Percentiles rank a stretch among this genome's conserved stretches.
Evolutionary conservation across 345 rosid genomes (phyloP).

Genomic region (Sonneratia alba): DNA sequence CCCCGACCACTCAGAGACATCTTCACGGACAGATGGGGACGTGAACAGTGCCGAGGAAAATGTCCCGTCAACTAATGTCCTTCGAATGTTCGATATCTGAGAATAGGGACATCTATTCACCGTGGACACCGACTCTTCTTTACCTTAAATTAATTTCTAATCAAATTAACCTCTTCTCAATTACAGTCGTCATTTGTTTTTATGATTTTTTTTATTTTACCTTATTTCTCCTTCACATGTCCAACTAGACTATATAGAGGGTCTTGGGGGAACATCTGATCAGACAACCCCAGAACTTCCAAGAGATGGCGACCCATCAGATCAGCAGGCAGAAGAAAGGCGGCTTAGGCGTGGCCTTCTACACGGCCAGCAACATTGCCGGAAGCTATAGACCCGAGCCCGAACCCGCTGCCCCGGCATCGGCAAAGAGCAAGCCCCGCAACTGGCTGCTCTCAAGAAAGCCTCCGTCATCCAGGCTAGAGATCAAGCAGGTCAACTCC

Average conservation of each 20-base stretch:
- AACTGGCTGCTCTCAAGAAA: conserved; percentile 7
- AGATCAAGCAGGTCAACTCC: not conserved
- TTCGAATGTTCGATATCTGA: too few relatives aligned
- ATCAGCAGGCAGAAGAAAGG: conserved; percentile 17
- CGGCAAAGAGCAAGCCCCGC: conserved; percentile 4
- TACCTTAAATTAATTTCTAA: not conserved
- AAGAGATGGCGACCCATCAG: not conserved
- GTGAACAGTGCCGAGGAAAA: too few relatives aligned
- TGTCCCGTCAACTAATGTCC: too few relatives aligned
- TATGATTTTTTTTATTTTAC: too few relatives aligned
- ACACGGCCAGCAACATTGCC: conserved; percentile 16
- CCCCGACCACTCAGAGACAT: too few relatives aligned
- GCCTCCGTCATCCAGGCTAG: not conserved
- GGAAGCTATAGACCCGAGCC: conserved; percentile 14
- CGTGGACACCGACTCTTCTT: too few relatives aligned
- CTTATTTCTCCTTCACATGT: not conserved
- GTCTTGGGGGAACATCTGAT: too few relatives aligned
- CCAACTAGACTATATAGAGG: not conserved
- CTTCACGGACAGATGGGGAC: too few relatives aligned
- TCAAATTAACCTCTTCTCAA: not conserved
- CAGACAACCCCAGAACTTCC: not conserved
- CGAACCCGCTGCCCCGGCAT: conserved; percentile 8
- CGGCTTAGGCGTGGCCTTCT: conserved; percentile 22
- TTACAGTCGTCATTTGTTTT: not conserved
- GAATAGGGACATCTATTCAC: too few relatives aligned